Conservation (phyloP, 2,329 filamentous ascomycete species). For the Botrytis paeoniae region DNA sequence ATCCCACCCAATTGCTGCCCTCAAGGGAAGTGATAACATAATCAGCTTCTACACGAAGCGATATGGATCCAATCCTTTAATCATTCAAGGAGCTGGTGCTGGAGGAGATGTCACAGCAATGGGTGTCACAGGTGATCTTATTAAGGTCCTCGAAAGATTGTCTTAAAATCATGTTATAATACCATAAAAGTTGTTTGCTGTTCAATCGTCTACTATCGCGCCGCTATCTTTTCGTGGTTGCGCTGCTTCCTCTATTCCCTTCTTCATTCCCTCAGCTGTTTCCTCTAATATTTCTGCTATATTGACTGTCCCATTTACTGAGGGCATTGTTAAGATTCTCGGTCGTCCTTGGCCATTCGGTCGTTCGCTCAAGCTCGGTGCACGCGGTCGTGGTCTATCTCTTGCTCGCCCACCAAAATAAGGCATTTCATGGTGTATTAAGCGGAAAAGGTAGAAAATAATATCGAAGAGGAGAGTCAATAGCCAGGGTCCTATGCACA, state of each 20-base stretch:
- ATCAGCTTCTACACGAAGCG: slow-evolving; percentile 98
- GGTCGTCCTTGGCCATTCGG: slow-evolving; percentile 46
- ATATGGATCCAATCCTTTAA: slow-evolving; percentile 86
- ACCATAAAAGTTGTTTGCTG: slow-evolving; percentile 20
- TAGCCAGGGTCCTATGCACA: slow-evolving; percentile 62
- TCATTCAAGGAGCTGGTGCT: slow-evolving; percentile 90
- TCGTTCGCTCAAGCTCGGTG: slow-evolving; percentile 58
- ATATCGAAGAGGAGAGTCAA: slow-evolving; percentile 62
- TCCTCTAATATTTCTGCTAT: slow-evolving; percentile 21
- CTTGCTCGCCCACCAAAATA: slow-evolving; percentile 58
- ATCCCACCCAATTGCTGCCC: slow-evolving; percentile 84
- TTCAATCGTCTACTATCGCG: slow-evolving; percentile 25
- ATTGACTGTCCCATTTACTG: background rate
- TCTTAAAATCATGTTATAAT: slow-evolving; percentile 23
- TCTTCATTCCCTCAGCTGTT: slow-evolving; percentile 23
- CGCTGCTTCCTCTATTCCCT: slow-evolving; percentile 23
- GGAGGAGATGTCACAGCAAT: slow-evolving; percentile 96
- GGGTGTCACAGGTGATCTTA: slow-evolving; percentile 90
- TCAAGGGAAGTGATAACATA: slow-evolving; percentile 98
- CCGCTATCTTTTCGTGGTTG: slow-evolving; percentile 26
- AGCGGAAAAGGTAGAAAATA: slow-evolving; percentile 58
- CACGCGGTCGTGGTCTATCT: slow-evolving; percentile 57
- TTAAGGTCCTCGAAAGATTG: slow-evolving; percentile 75
- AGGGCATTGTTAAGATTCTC: slow-evolving; percentile 31
- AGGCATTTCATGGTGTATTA: slow-evolving; percentile 56